A percentile compares a stretch with the other conserved stretches of the same genome.
phyloP scores from a whole-genome alignment of 1,284 basidiomycete species.

The Malassezia sp. region DNA sequence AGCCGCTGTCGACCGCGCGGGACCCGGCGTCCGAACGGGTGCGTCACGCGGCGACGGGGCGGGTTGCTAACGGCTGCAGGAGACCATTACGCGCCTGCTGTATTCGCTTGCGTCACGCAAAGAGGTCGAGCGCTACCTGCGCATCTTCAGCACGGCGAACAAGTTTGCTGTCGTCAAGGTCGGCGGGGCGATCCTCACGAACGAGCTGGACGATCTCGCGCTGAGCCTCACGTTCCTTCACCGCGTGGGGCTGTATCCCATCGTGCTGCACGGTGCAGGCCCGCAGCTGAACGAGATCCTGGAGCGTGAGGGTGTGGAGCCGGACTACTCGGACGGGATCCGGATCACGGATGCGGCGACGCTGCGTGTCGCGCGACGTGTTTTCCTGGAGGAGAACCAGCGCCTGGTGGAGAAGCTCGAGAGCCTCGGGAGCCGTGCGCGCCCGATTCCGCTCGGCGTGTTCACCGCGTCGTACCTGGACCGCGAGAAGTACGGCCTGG shows the following conservation, averaged over 20 bases:
- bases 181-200: slow-evolving; percentile 44
- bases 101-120: slow-evolving; percentile 46
- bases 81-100: slow-evolving; percentile 44
- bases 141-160: slow-evolving; percentile 45
- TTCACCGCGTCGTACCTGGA: slow-evolving; percentile 44
- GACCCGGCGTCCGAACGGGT: slow-evolving; percentile 12
- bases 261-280: slow-evolving; percentile 46
- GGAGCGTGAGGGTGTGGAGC: slow-evolving; percentile 44
- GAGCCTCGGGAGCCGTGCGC: slow-evolving; percentile 42
- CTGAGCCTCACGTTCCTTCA: slow-evolving; percentile 46
- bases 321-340: slow-evolving; percentile 46
- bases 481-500: slow-evolving; percentile 47
- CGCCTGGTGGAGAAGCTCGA: slow-evolving; percentile 46
- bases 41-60: background rate
- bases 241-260: slow-evolving; percentile 45
- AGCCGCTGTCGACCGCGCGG: background rate
- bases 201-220: slow-evolving; percentile 45
- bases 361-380: slow-evolving; percentile 42
- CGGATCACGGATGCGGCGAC: slow-evolving; percentile 46
- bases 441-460: slow-evolving; percentile 44
- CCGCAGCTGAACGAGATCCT: slow-evolving; percentile 46
- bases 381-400: slow-evolving; percentile 46
- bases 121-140: slow-evolving; percentile 46
- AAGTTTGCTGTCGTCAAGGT: slow-evolving; percentile 47
- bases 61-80: slow-evolving; percentile 12